Evolutionary conservation across 495 filamentous ascomycete genomes (phyloP).

Genomic region (Podospora conica): DNA sequence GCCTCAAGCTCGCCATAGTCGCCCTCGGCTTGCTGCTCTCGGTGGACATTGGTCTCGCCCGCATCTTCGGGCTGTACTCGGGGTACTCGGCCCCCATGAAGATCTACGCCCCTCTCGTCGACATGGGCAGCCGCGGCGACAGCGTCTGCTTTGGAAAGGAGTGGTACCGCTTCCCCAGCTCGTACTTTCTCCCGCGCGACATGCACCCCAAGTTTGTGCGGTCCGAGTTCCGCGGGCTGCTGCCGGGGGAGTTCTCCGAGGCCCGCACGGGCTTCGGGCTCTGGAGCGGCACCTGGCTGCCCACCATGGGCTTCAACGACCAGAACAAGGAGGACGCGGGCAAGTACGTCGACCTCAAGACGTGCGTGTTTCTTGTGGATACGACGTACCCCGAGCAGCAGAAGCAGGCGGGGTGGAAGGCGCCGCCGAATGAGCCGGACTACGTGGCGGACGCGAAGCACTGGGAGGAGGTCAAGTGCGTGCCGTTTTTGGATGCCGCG

Average conservation of each 20-base stretch:
- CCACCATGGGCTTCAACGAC: constrained; percentile 86
- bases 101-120: constrained; percentile 55
- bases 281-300: constrained; percentile 71
- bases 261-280: constrained; percentile 54
- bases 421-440: constrained; percentile 62
- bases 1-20: constrained; percentile 60
- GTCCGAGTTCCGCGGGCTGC: constrained; percentile 80
- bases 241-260: constrained; percentile 86
- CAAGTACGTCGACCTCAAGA: constrained; percentile 76
- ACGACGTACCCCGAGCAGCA: constrained; percentile 63
- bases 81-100: constrained; percentile 82
- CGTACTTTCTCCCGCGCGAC: constrained; percentile 75
- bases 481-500: constrained; percentile 72
- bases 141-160: constrained; percentile 90
- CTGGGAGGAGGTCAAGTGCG: constrained; percentile 72
- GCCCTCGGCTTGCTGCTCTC: constrained; percentile 48
- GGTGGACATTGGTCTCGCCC: constrained; percentile 57
- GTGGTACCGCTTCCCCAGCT: constrained; percentile 97
- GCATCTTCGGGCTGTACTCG: constrained; percentile 72
- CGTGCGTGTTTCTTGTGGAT: constrained; percentile 83
- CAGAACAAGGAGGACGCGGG: constrained; percentile 76
- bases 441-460: constrained; percentile 60
- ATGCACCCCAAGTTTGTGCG: constrained; percentile 82
- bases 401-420: constrained; percentile 26
- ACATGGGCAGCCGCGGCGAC: constrained; percentile 49